Base-by-base conservation (phyloP, 352 stramenopile species). In the Phytophthora gonapodyides region DNA sequence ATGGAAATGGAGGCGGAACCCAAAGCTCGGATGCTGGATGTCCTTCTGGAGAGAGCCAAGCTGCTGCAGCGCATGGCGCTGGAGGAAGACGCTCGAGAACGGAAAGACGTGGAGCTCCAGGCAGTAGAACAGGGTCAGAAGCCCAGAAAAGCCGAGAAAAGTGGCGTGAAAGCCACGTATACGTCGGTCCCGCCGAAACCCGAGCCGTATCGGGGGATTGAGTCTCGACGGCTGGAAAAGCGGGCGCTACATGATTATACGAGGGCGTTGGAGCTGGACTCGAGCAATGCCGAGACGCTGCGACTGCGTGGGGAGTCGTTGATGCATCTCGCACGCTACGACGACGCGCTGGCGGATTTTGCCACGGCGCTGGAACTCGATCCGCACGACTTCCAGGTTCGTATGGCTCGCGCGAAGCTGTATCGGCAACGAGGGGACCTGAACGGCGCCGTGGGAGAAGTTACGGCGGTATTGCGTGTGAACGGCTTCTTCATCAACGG, bases 401-500 rank as follows among this genome's bases (percentile, higher is more conserved):
- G 57, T n/a, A 83, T 93, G 63, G 62, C 79, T 21, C 74, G 76
- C 12, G 81, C 81, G 1, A 82, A 72, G 53, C 51, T 93, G 6
- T 76, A 71, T 40, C 73, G 77, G 10, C 67, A 80, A n/a, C 71
- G 79, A 17, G 64, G 64, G 21, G 65, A 88, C 33, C 54, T 76
- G 0, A 57, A 53, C 33, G 34, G 50, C 9, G 83, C 83, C 13
- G 77, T 93, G 34, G 63, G 69, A 3, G 80, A 88, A 61, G 65
- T 91, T 16, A 88, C 77, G 8, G 42, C 42, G 2, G 78, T 93
- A 24, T 51, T 93, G 24, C 52, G 76, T 43, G 45, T 78, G 7
- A 93, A 80, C 50, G 81, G 81, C 0, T 89, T 91, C 69, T 90
- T 91, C 35, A 65, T 93, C n/a, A 77, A 90, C 41, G 83, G 76